These are phyloP conservation scores for Nelumbo lutea DNA, from an alignment of 164 flowering plant genomes.

Conservation along the genomic window DNA sequence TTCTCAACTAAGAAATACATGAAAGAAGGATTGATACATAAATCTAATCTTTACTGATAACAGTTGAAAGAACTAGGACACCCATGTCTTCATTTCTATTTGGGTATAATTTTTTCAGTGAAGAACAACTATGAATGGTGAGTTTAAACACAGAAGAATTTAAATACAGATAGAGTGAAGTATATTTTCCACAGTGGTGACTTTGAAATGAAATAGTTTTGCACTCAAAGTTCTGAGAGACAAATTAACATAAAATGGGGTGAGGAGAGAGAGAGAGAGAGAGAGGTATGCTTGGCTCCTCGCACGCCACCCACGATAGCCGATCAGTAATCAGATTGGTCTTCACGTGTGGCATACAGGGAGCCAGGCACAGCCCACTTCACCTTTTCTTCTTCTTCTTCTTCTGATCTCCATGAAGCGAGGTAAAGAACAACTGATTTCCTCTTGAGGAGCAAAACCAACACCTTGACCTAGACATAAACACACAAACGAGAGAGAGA, in stretches of 20 bases:
- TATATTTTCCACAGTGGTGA: not conserved
- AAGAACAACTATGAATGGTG: not conserved
- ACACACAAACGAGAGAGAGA: slow-evolving; percentile 11
- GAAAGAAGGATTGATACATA: not conserved
- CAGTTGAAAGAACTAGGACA: no score
- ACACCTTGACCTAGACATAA: not conserved
- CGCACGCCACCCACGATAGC: slow-evolving; percentile 38
- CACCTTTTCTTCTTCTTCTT: slow-evolving; percentile 10
- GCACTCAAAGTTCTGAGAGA: not conserved
- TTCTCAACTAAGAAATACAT: not conserved
- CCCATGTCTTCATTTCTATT: no score
- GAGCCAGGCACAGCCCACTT: slow-evolving; percentile 46
- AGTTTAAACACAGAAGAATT: no score
- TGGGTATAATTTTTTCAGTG: not conserved
- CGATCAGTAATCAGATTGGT: slow-evolving; percentile 25
- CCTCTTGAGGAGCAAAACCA: not conserved
- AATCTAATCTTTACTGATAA: no score
- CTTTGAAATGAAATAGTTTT: not conserved
- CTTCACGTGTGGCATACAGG: slow-evolving; percentile 46
- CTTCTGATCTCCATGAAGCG: not conserved
- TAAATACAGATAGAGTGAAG: not conserved
- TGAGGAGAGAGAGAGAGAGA: slow-evolving; percentile 10
- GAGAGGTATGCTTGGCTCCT: slow-evolving; percentile 49
- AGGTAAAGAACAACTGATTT: not conserved
- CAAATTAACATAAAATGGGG: not conserved